Evolutionary conservation across 1,284 basidiomycete genomes (phyloP), one percentile per base, ranked within the genome.

Genomic region (Prillingera fragicola): DNA sequence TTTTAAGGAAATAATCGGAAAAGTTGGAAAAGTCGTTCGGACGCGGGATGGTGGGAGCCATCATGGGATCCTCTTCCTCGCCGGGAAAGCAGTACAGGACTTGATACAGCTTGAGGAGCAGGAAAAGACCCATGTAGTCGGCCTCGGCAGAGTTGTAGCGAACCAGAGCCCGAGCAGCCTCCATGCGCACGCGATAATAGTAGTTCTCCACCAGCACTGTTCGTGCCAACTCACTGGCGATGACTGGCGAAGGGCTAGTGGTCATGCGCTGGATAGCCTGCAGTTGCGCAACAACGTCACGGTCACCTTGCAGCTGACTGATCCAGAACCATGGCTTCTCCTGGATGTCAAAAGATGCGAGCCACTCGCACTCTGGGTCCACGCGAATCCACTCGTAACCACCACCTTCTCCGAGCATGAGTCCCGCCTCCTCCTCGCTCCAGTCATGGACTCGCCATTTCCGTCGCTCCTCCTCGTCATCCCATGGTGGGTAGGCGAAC

Each of bases 281-380:
- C 10, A 95, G 75, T 69, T 97, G 92, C 2, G 95, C 95, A 19
- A 96, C 85, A n/a, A 98, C 94, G 71, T 99, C 95, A 50, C 91
- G 77, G 68, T 99, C 95, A 41, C 92, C 78, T 71, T 96, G 89
- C 36, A 99, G 75, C 68, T 98, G 95, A 43, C 85, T 90, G 38
- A 96, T 87, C 94, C 94, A 99, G 86, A 96, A 97, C 71, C 91
- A 96, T 65, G 95, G 91, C 40, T 88, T 87, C 73, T 98, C 94
- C 45, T 92, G 86, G 59, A 97, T 96, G 50, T 84, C 83, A 54
- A 97, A 81, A 35, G 78, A 78, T 15, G 89, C 86, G 48, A 98
- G 86, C 95, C 95, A 99, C 73, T 98, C 94, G 70, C 95, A 94
- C 66, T 99, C 95, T 15, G 95, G 90, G 66, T 99, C 95, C 76